Percentiles rank a stretch among this genome's conserved stretches.
These are phyloP conservation scores for Populus pruinosa DNA, from an alignment of 345 rosid species.

Conservation along the genomic window DNA sequence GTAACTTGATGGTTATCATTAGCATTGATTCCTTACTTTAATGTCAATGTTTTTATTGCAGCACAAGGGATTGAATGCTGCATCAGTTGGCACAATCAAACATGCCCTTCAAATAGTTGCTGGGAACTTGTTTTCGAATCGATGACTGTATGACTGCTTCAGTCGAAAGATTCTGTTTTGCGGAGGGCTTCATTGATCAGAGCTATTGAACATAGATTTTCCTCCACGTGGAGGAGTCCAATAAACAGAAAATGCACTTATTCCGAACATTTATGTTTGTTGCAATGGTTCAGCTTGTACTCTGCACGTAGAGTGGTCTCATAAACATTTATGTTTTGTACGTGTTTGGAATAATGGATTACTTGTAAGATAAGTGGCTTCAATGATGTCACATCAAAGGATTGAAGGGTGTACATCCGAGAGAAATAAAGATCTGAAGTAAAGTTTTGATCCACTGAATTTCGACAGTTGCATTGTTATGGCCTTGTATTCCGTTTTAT, in stretches of 20 bases:
- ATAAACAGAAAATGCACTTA: conserved; percentile 13
- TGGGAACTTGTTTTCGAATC: conserved; percentile 22
- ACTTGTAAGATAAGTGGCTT: too few relatives aligned
- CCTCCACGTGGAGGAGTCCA: conserved; percentile 6
- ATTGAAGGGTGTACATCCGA: too few relatives aligned
- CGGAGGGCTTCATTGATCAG: conserved; percentile 14
- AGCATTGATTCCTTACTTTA: not conserved
- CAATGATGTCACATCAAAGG: too few relatives aligned
- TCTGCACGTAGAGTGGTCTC: not conserved
- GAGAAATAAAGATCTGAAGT: too few relatives aligned
- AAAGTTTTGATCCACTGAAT: too few relatives aligned
- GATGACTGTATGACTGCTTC: not conserved
- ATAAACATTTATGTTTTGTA: too few relatives aligned
- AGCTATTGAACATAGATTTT: not conserved
- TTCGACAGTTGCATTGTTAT: too few relatives aligned
- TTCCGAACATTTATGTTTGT: not conserved
- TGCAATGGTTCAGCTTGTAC: not conserved
- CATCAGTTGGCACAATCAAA: conserved; percentile 49
- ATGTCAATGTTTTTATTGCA: conserved; percentile 28
- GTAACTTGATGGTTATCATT: not conserved
- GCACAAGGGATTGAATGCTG: conserved; percentile 48
- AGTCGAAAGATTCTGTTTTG: conserved; percentile 18
- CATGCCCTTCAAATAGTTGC: conserved; percentile 59
- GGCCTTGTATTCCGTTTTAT: too few relatives aligned
- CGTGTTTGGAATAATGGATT: too few relatives aligned